Evolutionary conservation across 768 basidiomycete genomes (phyloP).

Genomic region (Pleurotus pulmonarius): DNA sequence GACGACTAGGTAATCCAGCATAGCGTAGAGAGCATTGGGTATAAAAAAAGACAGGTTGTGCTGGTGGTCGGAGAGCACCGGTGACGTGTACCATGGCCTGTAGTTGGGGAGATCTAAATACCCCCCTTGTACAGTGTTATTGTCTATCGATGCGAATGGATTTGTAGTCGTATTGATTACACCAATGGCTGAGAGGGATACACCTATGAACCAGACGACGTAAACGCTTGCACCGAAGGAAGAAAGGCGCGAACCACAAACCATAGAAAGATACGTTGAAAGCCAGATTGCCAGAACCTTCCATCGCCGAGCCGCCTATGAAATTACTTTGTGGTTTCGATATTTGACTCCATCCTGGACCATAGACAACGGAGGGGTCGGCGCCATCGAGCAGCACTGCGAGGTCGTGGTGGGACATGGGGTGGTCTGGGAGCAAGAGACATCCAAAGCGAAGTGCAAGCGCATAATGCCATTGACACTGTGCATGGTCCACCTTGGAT

Average conservation of each 20-base stretch:
- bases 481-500: conserved; percentile 3
- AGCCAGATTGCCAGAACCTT: neutral
- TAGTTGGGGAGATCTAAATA: conserved; percentile 6
- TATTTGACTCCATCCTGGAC: conserved; percentile 3
- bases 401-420: conserved; percentile 6
- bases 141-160: conserved; percentile 3
- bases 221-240: no score
- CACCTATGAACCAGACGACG: neutral
- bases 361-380: conserved; percentile 3
- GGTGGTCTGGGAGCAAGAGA: conserved; percentile 7
- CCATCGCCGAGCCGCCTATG: conserved; percentile 6
- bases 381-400: conserved; percentile 3
- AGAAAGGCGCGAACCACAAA: neutral
- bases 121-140: conserved; percentile 1
- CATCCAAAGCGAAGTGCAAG: neutral
- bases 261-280: conserved; percentile 6
- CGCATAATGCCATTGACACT: neutral
- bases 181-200: neutral
- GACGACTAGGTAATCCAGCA: conserved; percentile 36
- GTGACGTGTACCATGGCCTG: conserved; percentile 9
- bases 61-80: conserved; percentile 1
- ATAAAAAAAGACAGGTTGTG: neutral
- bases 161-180: neutral
- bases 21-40: conserved; percentile 1
- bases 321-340: neutral